Evolutionary conservation across 1,139 yeast genomes (phyloP), one percentile per base, ranked within the genome.

Genomic region (Sporopachydermia cereana): DNA sequence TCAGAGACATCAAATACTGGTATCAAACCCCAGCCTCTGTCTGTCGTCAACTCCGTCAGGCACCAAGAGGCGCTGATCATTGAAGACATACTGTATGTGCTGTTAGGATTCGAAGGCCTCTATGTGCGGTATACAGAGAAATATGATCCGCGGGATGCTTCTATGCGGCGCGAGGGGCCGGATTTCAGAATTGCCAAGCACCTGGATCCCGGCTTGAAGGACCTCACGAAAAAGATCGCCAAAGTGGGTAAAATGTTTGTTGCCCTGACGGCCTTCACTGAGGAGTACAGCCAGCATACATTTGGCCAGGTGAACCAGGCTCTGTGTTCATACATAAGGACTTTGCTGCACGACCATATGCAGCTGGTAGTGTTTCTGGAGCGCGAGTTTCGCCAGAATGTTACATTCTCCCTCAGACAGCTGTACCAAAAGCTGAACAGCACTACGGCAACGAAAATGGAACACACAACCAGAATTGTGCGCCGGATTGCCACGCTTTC

Each of bases 301-400:
- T 78, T 74, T 56, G 98, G 98, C 0, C 72, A 74, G 45, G 81
- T 84, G 1, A 71, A 84, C 44, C 95, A 89, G 54, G 73, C 84
- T 3, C 64, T 91, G 24, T 84, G 94, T 50, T 70, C 66, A 45
- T 76, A 77, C 42, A 66, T 88, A 2, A 61, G 77, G 31, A 61
- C 63, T 14, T 69, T 78, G 48, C 58, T 83, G 46, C 60, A 56
- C 23, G 77, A 74, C 49, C 79, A 78, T 52, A 52, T 66, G 25
- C 54, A 57, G 24, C 63, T 75, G 17, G 59, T 84, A 2, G 67
- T 74, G 4, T 63, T 66, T 7, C 58, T 83, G 21, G 93, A 84
- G 53, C 60, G 63, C 17, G 74, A 75, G 44, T 77, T 76, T 59
- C 63, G 67, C 36, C 58, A 58, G 30, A 72, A 76, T 52, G 52